These are phyloP conservation scores for Lepidium sativum DNA, from an alignment of 345 rosid species.

Conservation along the genomic window DNA sequence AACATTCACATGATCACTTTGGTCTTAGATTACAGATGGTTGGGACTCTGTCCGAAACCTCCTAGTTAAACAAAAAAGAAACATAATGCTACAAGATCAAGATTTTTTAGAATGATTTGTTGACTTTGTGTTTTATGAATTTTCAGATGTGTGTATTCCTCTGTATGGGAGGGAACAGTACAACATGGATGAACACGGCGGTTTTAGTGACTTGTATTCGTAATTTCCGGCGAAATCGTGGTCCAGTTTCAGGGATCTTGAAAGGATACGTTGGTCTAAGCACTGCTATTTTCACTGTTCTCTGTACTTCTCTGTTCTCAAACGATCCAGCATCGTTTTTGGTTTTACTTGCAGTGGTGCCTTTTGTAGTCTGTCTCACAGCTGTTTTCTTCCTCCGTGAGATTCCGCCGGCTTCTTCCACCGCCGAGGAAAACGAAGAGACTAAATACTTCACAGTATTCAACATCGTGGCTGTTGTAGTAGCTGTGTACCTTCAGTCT, in stretches of 20 bases:
- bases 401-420: conserved; percentile 19
- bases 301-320: conserved; percentile 46
- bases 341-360: conserved; percentile 44
- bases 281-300: conserved; percentile 55
- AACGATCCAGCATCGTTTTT: conserved; percentile 41
- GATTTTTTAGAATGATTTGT: too few species aligned
- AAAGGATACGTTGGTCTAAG: conserved; percentile 60
- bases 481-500: conserved; percentile 44
- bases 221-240: conserved; percentile 50
- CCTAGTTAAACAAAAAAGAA: too few species aligned
- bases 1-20: too few species aligned
- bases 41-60: too few species aligned
- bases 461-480: conserved; percentile 37
- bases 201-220: conserved; percentile 56
- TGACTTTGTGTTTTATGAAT: too few species aligned
- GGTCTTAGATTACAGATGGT: too few species aligned
- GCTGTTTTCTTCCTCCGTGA: conserved; percentile 44
- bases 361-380: conserved; percentile 39
- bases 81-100: too few species aligned
- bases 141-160: conserved; percentile 61
- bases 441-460: conserved; percentile 30
- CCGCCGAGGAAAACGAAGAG: conserved; percentile 32
- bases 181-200: conserved; percentile 72
- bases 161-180: conserved; percentile 58
- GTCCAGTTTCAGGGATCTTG: conserved; percentile 51